These are phyloP conservation scores for Camptophora hylomeconis DNA, from an alignment of 2,329 filamentous ascomycete genomes.

Conservation along the genomic window DNA sequence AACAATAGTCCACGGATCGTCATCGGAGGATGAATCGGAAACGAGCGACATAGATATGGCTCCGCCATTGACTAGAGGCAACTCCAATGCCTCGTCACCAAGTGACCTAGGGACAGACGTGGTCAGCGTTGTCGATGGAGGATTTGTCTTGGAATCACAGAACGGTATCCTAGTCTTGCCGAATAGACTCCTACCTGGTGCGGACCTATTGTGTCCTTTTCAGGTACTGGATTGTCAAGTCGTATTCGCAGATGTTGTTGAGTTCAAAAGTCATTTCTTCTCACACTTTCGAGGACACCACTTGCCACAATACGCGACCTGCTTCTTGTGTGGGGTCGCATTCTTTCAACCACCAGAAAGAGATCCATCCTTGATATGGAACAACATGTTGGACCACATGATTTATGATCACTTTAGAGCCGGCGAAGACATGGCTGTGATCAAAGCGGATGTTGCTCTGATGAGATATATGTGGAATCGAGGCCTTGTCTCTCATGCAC, in stretches of 20 bases:
- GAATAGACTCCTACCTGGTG: conserved; percentile 11
- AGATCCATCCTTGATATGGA: conserved; percentile 24
- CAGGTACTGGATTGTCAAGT: conserved; percentile 31
- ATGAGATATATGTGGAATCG: conserved; percentile 32
- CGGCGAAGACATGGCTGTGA: conserved; percentile 28
- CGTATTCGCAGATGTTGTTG: conserved; percentile 24
- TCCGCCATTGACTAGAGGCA: conserved; percentile 15
- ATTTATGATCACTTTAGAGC: conserved; percentile 26
- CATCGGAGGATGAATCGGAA: conserved; percentile 8
- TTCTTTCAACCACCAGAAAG: conserved; percentile 13
- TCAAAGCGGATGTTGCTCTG: conserved; percentile 29
- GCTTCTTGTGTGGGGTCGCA: conserved; percentile 27
- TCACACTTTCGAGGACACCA: conserved; percentile 31
- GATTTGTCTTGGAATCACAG: conserved; percentile 14
- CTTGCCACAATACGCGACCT: conserved; percentile 28
- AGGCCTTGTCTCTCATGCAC: conserved; percentile 29
- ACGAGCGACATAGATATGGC: conserved; percentile 11
- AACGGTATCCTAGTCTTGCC: conserved; percentile 15
- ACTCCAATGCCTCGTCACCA: conserved; percentile 14
- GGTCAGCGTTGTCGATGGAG: conserved; percentile 14
- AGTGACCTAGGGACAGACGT: conserved; percentile 14
- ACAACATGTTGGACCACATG: conserved; percentile 30
- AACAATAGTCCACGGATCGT: no score
- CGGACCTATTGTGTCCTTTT: conserved; percentile 27
- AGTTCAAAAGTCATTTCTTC: conserved; percentile 32